A percentile compares a stretch with the other conserved stretches of the same genome.
phyloP scores from a whole-genome alignment of 441 rosid species.

The Pelargonium citronellum region DNA sequence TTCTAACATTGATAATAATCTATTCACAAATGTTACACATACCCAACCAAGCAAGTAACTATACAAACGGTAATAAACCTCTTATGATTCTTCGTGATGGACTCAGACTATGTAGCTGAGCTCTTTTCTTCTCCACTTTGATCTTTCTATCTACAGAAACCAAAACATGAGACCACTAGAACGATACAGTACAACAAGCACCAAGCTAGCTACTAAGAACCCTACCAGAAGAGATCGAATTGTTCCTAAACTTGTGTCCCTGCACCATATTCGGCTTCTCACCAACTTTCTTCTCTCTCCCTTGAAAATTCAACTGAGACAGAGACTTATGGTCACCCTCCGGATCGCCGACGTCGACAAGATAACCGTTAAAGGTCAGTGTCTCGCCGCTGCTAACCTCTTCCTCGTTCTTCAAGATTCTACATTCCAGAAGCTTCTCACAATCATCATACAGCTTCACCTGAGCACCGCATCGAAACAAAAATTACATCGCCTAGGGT shows the following conservation, averaged over 20 bases:
- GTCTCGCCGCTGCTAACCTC: conserved; percentile 48
- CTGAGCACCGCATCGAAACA: conserved; percentile 29
- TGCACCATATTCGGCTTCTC: conserved; percentile 25
- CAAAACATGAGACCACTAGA: not conserved
- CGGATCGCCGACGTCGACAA: conserved; percentile 65
- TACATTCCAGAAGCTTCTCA: conserved; percentile 63
- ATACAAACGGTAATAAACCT: conserved; percentile 26
- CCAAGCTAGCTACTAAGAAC: not conserved
- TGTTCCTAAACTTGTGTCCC: conserved; percentile 38
- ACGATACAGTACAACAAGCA: not conserved
- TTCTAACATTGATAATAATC: not conserved
- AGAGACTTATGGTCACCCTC: conserved; percentile 29
- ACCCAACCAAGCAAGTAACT: conserved; percentile 4
- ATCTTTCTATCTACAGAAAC: conserved; percentile 30
- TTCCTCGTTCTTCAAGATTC: conserved; percentile 52
- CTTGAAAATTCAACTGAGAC: conserved; percentile 20
- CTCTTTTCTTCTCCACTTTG: conserved; percentile 26
- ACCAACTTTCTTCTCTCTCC: conserved; percentile 21
- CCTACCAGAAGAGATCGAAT: conserved; percentile 37
- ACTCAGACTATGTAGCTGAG: conserved; percentile 27
- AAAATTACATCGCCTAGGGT: conserved; percentile 12
- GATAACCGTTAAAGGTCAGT: conserved; percentile 51
- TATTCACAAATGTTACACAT: not conserved
- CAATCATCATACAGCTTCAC: conserved; percentile 63
- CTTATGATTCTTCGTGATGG: conserved; percentile 42